A percentile compares a stretch with the other conserved stretches of the same genome.
Evolutionary conservation across 2,329 filamentous ascomycete species (phyloP).

Genomic region (Pestalotiopsis sp.): DNA sequence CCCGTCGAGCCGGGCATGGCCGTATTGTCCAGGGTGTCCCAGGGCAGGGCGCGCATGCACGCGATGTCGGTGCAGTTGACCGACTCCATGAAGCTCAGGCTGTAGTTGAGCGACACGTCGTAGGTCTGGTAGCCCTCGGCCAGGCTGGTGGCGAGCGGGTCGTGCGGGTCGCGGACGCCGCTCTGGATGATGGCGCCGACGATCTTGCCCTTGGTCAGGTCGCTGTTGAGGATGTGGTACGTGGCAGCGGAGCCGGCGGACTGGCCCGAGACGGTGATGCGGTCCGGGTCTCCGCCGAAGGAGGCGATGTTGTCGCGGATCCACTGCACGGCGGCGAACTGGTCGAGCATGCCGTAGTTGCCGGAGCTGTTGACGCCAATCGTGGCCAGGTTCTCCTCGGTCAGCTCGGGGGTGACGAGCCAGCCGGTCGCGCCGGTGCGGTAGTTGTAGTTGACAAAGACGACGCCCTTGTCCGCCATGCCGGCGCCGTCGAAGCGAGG

Average conservation of each 20-base stretch:
- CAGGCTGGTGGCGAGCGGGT: constrained; percentile 28
- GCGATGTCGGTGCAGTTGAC: constrained; percentile 24
- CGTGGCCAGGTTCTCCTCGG: constrained; percentile 18
- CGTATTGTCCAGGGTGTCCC: constrained; percentile 18
- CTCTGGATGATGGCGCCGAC: constrained; percentile 34
- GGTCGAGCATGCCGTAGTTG: constrained; percentile 24
- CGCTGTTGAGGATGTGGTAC: constrained; percentile 27
- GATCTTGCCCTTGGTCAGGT: constrained; percentile 25
- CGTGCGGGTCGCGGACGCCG: constrained; percentile 32
- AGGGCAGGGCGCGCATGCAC: constrained; percentile 21
- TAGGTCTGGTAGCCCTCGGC: constrained; percentile 29
- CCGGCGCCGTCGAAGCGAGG: constrained; percentile 22
- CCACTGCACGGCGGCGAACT: constrained; percentile 23
- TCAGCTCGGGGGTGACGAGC: constrained; percentile 28
- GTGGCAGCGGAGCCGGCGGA: constrained; percentile 21
- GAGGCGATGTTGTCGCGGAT: constrained; percentile 20
- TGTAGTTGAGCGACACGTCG: constrained; percentile 20
- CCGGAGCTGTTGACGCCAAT: constrained; percentile 20
- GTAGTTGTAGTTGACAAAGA: constrained; percentile 28
- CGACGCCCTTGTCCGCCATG: constrained; percentile 23
- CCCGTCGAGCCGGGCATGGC: constrained; percentile 22
- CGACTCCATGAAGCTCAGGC: constrained; percentile 18
- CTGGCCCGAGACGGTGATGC: constrained; percentile 17
- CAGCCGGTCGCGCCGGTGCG: constrained; percentile 23
- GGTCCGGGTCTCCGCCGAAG: constrained; percentile 23